Evolutionary conservation across 2,329 filamentous ascomycete species (phyloP), one percentile per base, ranked within the genome.

Genomic region (Biscogniauxia sp.): DNA sequence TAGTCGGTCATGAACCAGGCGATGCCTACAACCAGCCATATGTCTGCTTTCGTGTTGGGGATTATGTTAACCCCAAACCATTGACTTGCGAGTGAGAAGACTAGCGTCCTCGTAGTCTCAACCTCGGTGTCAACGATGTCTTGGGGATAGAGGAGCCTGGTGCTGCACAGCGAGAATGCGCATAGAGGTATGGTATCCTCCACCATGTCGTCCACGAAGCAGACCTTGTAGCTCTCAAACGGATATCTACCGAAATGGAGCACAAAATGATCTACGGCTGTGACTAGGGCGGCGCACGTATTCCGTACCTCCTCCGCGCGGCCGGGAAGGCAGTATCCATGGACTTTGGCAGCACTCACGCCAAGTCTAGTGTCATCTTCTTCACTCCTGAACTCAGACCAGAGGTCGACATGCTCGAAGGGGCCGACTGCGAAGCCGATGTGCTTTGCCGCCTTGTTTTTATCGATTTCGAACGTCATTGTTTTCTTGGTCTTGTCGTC

Each of bases 1-100:
- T 92, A 84, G 68, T 97, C 94, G 1, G 94, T 93, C 84, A 99
- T 96, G 79, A 92, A 99, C 79, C 94, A 93, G 0, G 94, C 91
- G 53, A 96, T 89, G 15, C 94, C 96, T 57, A 95, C 84, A 13
- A 94, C 89, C 20, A 96, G 87, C 95, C 95, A 99, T 57, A 88
- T 86, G 74, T 99, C 95, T 56, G 84, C 83, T 19, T 88, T 86
- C 50, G 89, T 87, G 71, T 93, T 91, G 0, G 95, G 89, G 54
- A 96, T 89, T 66, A 99, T 91, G 71, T 93, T 93, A 64, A 99
- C 89, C 17, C 95, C 95, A 65, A 95, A 91, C 90, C 94, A 99
- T 74, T 99, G 95, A 61, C 88, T 91, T 11, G 95, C 92, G 54
- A 98, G 80, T 0, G 93, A 88, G 72, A 95, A 90, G 8, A 96